These are phyloP conservation scores for Gnaphalium uliginosum DNA, from an alignment of 129 eudicot genomes.

Conservation along the genomic window DNA sequence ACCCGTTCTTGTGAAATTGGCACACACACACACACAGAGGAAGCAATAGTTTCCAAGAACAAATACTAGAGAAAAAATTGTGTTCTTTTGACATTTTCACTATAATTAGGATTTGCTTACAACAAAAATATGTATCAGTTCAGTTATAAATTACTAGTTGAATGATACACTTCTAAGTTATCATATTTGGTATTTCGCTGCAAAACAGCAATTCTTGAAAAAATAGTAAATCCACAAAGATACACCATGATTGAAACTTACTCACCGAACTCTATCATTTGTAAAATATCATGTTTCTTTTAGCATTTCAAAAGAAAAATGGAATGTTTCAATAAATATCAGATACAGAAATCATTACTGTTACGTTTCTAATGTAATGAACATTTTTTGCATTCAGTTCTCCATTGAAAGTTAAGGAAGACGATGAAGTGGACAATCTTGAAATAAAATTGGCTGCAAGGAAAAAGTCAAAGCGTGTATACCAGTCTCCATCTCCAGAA, in stretches of 20 bases:
- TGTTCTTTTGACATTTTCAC: too few relatives aligned
- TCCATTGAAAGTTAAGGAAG: conserved; percentile 91
- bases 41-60: too few relatives aligned
- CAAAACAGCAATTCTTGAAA: not conserved
- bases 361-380: conserved; percentile 1
- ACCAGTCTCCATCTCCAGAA: conserved; percentile 71
- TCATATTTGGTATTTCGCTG: not conserved
- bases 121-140: too few relatives aligned
- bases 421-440: conserved; percentile 90
- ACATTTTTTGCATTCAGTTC: conserved; percentile 51
- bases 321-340: not conserved
- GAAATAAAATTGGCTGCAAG: conserved; percentile 62
- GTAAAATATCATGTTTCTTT: not conserved
- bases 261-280: not conserved
- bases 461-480: conserved; percentile 72
- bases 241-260: not conserved
- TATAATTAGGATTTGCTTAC: too few relatives aligned
- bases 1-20: too few relatives aligned
- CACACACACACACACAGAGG: too few relatives aligned
- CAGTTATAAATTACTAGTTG: not conserved
- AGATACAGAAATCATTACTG: not conserved
- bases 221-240: not conserved
- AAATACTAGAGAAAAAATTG: too few relatives aligned
- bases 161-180: not conserved
- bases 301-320: not conserved